Evolutionary conservation across 1,284 basidiomycete genomes (phyloP), one percentile per base, ranked within the genome.

Genomic region (Ganoderma boninense): DNA sequence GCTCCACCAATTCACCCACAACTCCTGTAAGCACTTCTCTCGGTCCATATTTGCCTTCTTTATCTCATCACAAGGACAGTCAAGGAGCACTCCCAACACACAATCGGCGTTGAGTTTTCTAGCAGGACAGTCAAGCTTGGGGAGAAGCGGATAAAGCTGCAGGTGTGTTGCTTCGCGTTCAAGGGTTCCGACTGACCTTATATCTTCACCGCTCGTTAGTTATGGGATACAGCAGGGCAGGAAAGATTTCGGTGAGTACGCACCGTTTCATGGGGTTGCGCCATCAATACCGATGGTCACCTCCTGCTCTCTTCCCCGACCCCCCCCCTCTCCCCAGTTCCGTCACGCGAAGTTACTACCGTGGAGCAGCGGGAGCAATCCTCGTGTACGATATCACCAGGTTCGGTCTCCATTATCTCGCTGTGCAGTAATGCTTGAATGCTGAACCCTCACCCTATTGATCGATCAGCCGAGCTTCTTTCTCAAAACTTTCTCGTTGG

Each of bases 211-310:
- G 38, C 60, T 16, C 23, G 40, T 64, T 78, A 98, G 94, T 84
- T 98, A 65, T 98, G 97, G 97, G 97, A 98, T 82, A 98, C 96
- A n/a, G 96, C 96, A 49, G 96, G 96, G 23, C 97, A 98, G 83
- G 97, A 98, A 82, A 88, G 97, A 72, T 98, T 98, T 80, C 89
- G 95, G 90, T 94, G 71, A 68, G 86, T 79, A 49, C n/a, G 49
- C 73, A 62, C 23, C 35, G 64, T 65, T 52, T 60, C 40, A 59
- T 10, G 56, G 29, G 14, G 1, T 60, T n/a, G 63, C 16, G 44
- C 56, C 62, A 71, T 66, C 68, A 67, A 26, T 26, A 65, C 67
- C 62, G 52, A 59, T 63, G 59, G 4, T 29, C 75, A 94, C 95
- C 76, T 97, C 95, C 20, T 32, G 97, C 99, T 16, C 98, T 4